Evolutionary conservation across 2,329 filamentous ascomycete genomes (phyloP), one percentile per base, ranked within the genome.

Genomic region (Nannizziopsis barbatae): DNA sequence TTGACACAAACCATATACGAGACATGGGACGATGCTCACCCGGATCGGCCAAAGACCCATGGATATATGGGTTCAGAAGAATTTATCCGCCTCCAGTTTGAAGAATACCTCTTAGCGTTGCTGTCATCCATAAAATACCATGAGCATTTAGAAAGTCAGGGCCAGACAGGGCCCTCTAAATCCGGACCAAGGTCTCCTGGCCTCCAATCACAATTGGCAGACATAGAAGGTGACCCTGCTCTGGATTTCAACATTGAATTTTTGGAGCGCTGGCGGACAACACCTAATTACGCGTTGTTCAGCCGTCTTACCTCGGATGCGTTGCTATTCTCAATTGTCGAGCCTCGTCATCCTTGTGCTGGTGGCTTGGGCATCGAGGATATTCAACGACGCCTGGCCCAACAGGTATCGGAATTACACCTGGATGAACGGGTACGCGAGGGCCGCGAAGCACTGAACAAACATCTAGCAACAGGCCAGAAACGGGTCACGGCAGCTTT

Each of bases 1-100:
- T 76, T 98, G 47, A 93, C 88, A 0, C 86, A 95, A 58, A 85
- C 88, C 35, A 86, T 98, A 17, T 86, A 92, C 59, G 88, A 96
- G 55, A 95, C 92, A 0, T 98, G 92, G 92, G 92, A 98, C 62
- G 87, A 95, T 37, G 73, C 80, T 3, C 90, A 96, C 60, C 92
- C 92, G 0, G 79, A 80, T 53, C 77, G 86, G 42, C 92, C 92
- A n/a, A 95, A 88, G 60, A 94, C 87, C 1, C 83, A 95, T 73
- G 89, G 89, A 27, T 98, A 95, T 60, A 81, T 87, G 33, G 92
- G 92, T 27, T 95, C 88, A 53, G 92, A 98, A 68, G 92, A 96
- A 63, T 95, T 95, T 60, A 98, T 98, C 58, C 80, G 92, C 27
- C 79, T 95, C 36, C 90, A 96, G 60, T 98, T 98, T 54, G 92